phyloP scores from a whole-genome alignment of 176 grass and related monocot genomes.

The Pharus latifolius region DNA sequence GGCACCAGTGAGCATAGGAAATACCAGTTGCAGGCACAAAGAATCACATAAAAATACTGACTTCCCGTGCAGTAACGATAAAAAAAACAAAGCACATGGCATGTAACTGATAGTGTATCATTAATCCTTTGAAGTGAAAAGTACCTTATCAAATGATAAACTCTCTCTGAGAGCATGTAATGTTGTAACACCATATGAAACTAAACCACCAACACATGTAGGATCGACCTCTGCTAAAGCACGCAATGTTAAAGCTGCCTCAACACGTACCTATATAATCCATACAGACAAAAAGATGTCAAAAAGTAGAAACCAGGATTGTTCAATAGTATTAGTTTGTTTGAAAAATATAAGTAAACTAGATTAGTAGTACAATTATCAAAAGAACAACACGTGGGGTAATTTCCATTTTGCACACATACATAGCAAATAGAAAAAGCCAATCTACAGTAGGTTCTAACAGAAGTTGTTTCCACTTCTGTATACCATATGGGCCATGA shows the following conservation, averaged over 20 bases:
- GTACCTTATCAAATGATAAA: conserved; percentile 88
- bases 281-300: conserved; percentile 10
- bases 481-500: too few species aligned
- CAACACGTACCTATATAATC: conserved; percentile 70
- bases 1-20: background rate
- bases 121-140: background rate
- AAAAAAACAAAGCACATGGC: background rate
- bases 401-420: background rate
- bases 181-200: conserved; percentile 91
- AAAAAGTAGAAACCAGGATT: conserved; percentile 17
- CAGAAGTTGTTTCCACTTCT: background rate
- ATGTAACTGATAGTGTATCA: background rate
- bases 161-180: conserved; percentile 84
- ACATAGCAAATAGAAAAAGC: background rate
- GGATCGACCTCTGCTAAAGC: conserved; percentile 97
- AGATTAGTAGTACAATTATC: background rate
- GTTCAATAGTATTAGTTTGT: conserved; percentile 10
- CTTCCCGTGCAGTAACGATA: background rate
- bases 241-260: conserved; percentile 90
- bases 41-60: background rate
- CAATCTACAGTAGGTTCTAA: background rate
- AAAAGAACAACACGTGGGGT: background rate
- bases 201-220: conserved; percentile 94
- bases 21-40: background rate
- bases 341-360: background rate